Conservation (phyloP, 805 yeast genomes). For the Candida montana region DNA sequence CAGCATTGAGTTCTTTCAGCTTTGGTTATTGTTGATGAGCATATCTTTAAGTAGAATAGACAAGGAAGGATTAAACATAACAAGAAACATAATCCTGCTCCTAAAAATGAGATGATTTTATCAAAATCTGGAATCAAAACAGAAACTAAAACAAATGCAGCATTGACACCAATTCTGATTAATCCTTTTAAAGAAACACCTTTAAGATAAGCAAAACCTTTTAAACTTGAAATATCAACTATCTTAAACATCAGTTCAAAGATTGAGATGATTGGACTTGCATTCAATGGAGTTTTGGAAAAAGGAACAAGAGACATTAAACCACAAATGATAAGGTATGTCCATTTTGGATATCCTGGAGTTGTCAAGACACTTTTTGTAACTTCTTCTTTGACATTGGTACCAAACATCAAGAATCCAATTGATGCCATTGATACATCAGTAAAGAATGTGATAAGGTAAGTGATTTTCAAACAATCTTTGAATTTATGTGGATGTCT, state of each 20-base stretch:
- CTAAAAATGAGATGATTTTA: constrained; percentile 72
- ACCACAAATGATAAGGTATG: constrained; percentile 53
- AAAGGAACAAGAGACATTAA: constrained; percentile 79
- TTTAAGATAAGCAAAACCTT: constrained; percentile 18
- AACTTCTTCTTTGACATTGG: constrained; percentile 60
- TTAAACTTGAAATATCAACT: constrained; percentile 19
- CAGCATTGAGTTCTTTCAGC: constrained; percentile 37
- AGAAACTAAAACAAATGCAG: constrained; percentile 52
- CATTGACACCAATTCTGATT: constrained; percentile 43
- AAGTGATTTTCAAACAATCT: constrained; percentile 51
- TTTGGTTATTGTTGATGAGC: constrained; percentile 36
- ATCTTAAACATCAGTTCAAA: constrained; percentile 47
- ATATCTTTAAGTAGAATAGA: constrained; percentile 59
- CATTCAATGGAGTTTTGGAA: constrained; percentile 78
- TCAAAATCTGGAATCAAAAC: constrained; percentile 75
- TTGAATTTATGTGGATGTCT: constrained; percentile 55
- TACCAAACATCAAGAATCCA: constrained; percentile 82
- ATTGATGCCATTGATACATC: constrained; percentile 60
- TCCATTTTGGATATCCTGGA: constrained; percentile 59
- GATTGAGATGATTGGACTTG: constrained; percentile 75
- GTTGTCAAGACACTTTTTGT: constrained; percentile 69
- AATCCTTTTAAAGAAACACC: constrained; percentile 14
- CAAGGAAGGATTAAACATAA: constrained; percentile 79
- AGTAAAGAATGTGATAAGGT: constrained; percentile 51
- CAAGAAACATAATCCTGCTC: constrained; percentile 73